Conservation (phyloP, 371 early-diverging fungal genomes). For the Rhizopus sp. region DNA sequence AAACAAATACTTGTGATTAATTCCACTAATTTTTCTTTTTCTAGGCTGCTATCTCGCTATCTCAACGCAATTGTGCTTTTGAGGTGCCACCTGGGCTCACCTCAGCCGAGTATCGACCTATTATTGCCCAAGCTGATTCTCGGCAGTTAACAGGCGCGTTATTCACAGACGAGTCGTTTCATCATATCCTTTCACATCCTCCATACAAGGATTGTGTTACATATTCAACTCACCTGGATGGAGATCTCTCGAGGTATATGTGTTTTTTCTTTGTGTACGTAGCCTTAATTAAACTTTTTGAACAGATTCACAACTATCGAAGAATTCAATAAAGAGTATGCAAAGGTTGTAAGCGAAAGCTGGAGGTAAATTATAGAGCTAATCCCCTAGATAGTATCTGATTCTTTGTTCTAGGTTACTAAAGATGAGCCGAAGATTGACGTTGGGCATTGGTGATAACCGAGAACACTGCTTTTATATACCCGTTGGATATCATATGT, state of each 20-base stretch:
- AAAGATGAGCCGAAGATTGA: constrained; percentile 72
- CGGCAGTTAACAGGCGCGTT: constrained; percentile 60
- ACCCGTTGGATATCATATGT: constrained; percentile 82
- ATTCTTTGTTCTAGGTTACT: constrained; percentile 52
- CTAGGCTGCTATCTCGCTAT: constrained; percentile 78
- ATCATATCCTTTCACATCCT: constrained; percentile 89
- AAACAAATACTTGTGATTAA: not conserved
- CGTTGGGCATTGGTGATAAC: constrained; percentile 93
- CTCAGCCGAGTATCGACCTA: constrained; percentile 79
- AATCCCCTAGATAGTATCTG: not conserved
- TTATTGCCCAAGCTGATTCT: constrained; percentile 81
- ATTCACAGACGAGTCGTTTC: constrained; percentile 70
- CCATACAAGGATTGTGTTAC: constrained; percentile 94
- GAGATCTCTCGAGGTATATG: constrained; percentile 72
- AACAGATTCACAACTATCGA: constrained; percentile 68
- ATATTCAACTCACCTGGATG: constrained; percentile 74
- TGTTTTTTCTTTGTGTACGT: not conserved
- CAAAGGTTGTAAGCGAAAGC: constrained; percentile 69
- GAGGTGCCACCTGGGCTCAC: constrained; percentile 71
- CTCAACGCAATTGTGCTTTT: constrained; percentile 86
- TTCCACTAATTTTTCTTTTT: not conserved
- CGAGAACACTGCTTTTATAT: constrained; percentile 86
- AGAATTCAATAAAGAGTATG: constrained; percentile 81
- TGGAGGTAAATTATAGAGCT: constrained; percentile 53
- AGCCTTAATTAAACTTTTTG: not conserved